Base-by-base conservation (phyloP, 768 basidiomycete genomes). In the Russula ochroleuca region DNA sequence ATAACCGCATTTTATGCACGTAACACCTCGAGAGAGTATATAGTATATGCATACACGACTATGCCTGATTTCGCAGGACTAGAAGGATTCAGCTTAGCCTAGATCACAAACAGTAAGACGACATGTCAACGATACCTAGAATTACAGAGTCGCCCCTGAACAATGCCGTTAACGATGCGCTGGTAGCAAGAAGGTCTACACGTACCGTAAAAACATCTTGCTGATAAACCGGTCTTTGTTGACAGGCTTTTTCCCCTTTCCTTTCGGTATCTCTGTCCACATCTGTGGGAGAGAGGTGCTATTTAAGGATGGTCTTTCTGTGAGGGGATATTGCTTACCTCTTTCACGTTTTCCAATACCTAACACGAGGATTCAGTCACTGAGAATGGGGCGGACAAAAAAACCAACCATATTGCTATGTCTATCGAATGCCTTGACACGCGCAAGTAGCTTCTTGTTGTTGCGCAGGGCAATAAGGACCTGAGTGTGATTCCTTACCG, bases 171-270 rank as follows among this genome's bases (percentile, higher is more conserved):
- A 33, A 68, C 28, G 59, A 61, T 21, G 37, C 54, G 72, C 58
- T 11, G 62, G 60, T 35, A 64, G 43, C 45, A 23, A 41, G 63
- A 41, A 45, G 51, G 51, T 50, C 38, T 53, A 37, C 3, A 75
- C 85, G 57, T 70, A 90, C 91, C 93, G 83, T 66, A 98, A 77
- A 77, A 96, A 98, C 94, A 99, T 96, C 79, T 98, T 99, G 75
- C 94, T 96, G 75, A 99, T 96, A 79, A 98, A 99, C 53, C 97
- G 84, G 77, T 98, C 97, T 78, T 98, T 98, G 81, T 98, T 98
- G 61, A 98, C 87, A 8, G 97, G 92, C 73, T 98, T 98, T 80
- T 97, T 98, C 73, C 94, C 94, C 79, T 98, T 98, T 45, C 94
- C 94, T 76, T 98, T 98, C 21, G 97, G 97, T 52, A 87, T 75